A percentile compares a stretch with the other conserved stretches of the same genome.
These are phyloP conservation scores for Simplicillium aogashimaense DNA, from an alignment of 2,329 filamentous ascomycete genomes.

Conservation along the genomic window DNA sequence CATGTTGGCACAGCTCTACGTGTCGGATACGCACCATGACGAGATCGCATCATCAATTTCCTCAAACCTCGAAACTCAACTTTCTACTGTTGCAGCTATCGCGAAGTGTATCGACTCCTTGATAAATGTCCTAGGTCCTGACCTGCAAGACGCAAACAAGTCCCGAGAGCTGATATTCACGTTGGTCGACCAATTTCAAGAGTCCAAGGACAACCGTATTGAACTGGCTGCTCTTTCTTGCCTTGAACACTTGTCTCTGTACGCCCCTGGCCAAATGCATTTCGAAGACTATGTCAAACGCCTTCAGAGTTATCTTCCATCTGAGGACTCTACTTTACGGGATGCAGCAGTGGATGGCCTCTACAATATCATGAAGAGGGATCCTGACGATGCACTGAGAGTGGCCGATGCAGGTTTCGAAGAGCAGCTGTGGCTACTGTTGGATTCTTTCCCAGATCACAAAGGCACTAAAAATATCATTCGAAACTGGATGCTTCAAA, in stretches of 20 bases:
- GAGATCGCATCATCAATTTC: slow-evolving; percentile 71
- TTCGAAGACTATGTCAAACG: slow-evolving; percentile 75
- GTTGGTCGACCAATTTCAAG: slow-evolving; percentile 71
- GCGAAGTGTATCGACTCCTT: slow-evolving; percentile 87
- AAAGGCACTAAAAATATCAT: slow-evolving; percentile 79
- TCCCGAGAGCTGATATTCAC: slow-evolving; percentile 87
- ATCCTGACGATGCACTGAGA: slow-evolving; percentile 71
- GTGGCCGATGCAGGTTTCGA: slow-evolving; percentile 72
- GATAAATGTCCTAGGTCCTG: slow-evolving; percentile 91
- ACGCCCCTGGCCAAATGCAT: slow-evolving; percentile 79
- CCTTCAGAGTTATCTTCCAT: slow-evolving; percentile 69
- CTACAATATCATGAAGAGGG: slow-evolving; percentile 90
- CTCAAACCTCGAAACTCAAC: slow-evolving; percentile 82
- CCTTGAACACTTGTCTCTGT: slow-evolving; percentile 83
- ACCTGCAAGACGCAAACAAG: slow-evolving; percentile 85
- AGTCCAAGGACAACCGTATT: slow-evolving; percentile 61
- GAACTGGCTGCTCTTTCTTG: slow-evolving; percentile 72
- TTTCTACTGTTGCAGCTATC: slow-evolving; percentile 73
- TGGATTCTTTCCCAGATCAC: slow-evolving; percentile 69
- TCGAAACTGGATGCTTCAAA: slow-evolving; percentile 87
- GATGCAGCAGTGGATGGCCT: slow-evolving; percentile 80
- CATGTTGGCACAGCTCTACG: slow-evolving; percentile 88
- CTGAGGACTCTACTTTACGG: slow-evolving; percentile 57
- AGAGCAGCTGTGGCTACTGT: slow-evolving; percentile 81
- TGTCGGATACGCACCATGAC: slow-evolving; percentile 81